Percentiles rank a stretch among this genome's conserved stretches.
Conservation (phyloP, 805 yeast genomes). For the Alloascoidea hylecoeti region DNA sequence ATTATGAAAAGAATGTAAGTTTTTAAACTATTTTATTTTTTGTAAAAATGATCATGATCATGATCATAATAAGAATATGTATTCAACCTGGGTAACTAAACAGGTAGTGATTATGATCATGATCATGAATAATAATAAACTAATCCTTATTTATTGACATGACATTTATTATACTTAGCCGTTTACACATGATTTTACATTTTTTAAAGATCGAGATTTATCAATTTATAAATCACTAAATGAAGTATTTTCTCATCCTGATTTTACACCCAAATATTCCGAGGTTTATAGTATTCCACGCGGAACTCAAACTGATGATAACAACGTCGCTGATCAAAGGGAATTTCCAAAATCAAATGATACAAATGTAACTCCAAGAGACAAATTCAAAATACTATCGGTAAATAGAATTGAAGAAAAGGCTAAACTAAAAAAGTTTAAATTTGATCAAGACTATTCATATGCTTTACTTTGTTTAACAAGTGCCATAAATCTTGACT, state of each 20-base stretch:
- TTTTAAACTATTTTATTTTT: neutral
- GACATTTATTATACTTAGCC: too few species aligned
- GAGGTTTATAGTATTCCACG: constrained; percentile 3
- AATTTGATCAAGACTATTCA: neutral
- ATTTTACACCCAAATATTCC: too few species aligned
- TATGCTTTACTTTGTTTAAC: neutral
- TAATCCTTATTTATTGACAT: too few species aligned
- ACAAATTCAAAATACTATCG: neutral
- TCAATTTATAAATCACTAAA: neutral
- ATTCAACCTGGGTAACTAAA: too few species aligned
- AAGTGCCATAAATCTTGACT: neutral
- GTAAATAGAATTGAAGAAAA: neutral
- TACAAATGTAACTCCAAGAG: too few species aligned
- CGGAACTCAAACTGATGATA: neutral
- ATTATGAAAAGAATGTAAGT: neutral
- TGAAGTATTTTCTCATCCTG: neutral
- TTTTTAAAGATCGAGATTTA: constrained; percentile 4
- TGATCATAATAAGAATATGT: neutral
- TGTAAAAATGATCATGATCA: neutral
- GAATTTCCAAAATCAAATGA: too few species aligned
- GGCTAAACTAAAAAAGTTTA: neutral
- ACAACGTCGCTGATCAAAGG: neutral
- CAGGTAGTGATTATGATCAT: too few species aligned
- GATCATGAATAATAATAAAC: too few species aligned
- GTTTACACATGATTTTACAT: neutral